A percentile compares a stretch with the other conserved stretches of the same genome.
Evolutionary conservation across 139 green algal genomes (phyloP).

Genomic region (Monoraphidium neglectum): DNA sequence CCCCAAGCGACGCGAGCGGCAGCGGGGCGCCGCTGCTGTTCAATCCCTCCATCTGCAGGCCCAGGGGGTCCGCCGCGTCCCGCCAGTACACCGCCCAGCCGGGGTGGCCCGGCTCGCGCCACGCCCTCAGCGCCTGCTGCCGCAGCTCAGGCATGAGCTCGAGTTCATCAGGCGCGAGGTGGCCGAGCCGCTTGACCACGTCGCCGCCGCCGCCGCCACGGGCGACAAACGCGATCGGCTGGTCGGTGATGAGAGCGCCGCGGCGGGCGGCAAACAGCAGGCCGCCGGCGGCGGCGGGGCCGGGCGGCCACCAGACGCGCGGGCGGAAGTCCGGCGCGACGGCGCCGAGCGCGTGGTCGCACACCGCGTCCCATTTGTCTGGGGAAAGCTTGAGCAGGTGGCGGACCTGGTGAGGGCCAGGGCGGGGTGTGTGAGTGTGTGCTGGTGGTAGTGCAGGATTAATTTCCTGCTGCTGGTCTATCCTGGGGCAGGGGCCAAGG

Average conservation of each 20-base stretch:
- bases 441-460: too few species aligned
- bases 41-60: constrained; percentile 10
- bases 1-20: background rate
- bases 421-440: too few species aligned
- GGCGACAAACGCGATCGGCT: constrained; percentile 42
- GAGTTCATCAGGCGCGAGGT: constrained; percentile 28
- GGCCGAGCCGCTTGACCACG: constrained; percentile 2
- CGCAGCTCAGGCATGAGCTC: constrained; percentile 52
- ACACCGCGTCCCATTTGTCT: constrained; percentile 68
- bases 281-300: constrained; percentile 28
- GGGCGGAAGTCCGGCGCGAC: constrained; percentile 63
- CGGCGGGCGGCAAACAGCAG: constrained; percentile 62
- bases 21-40: too few species aligned
- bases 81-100: constrained; percentile 58
- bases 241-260: constrained; percentile 49
- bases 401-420: constrained; percentile 15
- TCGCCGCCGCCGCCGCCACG: background rate
- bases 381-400: constrained; percentile 66
- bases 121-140: constrained; percentile 42
- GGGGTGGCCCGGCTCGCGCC: constrained; percentile 50
- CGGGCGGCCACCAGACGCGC: constrained; percentile 54
- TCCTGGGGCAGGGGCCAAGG: too few species aligned
- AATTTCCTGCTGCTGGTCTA: too few species aligned
- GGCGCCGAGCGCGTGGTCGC: constrained; percentile 43
- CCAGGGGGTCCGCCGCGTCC: constrained; percentile 9